Conservation (phyloP, 2,329 filamentous ascomycete genomes). For the Penicillium sp. region DNA sequence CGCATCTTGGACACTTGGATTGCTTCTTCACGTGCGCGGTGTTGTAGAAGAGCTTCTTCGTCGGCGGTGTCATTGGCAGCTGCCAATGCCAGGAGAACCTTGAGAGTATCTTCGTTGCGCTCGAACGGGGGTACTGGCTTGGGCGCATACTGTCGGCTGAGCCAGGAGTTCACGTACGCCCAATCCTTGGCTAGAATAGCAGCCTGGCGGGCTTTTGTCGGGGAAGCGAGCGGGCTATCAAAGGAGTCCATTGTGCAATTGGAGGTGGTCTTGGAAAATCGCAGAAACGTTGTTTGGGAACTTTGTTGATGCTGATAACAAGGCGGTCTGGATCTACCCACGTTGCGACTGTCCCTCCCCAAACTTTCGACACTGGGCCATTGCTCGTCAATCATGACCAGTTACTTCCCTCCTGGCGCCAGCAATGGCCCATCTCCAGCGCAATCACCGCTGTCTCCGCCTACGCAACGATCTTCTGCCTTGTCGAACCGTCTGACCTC, state of each 20-base stretch:
- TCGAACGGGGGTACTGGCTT: slow-evolving; percentile 68
- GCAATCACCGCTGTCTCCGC: slow-evolving; percentile 30
- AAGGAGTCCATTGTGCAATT: slow-evolving; percentile 20
- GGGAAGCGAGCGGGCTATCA: slow-evolving; percentile 51
- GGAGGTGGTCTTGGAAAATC: background rate
- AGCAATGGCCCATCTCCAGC: slow-evolving; percentile 26
- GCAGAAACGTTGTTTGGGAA: slow-evolving; percentile 1
- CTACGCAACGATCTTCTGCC: slow-evolving; percentile 51
- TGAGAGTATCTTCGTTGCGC: slow-evolving; percentile 77
- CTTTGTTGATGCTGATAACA: slow-evolving; percentile 18
- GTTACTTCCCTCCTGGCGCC: slow-evolving; percentile 29
- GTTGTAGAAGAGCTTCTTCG: slow-evolving; percentile 35
- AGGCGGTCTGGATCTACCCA: slow-evolving; percentile 23
- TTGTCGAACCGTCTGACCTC: slow-evolving; percentile 75
- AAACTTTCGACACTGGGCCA: slow-evolving; percentile 8
- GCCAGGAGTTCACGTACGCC: slow-evolving; percentile 81
- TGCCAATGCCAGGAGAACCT: slow-evolving; percentile 66
- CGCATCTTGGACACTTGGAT: slow-evolving; percentile 29
- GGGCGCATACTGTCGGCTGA: slow-evolving; percentile 63
- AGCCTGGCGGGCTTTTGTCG: slow-evolving; percentile 64
- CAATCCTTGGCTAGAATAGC: slow-evolving; percentile 84
- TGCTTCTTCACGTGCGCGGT: slow-evolving; percentile 37
- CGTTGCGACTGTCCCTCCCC: slow-evolving; percentile 19
- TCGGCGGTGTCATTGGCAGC: slow-evolving; percentile 67
- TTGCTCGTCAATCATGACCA: slow-evolving; percentile 28